Base-by-base conservation (phyloP, 2,329 filamentous ascomycete genomes). In the Zymoseptoria pseudotritici region DNA sequence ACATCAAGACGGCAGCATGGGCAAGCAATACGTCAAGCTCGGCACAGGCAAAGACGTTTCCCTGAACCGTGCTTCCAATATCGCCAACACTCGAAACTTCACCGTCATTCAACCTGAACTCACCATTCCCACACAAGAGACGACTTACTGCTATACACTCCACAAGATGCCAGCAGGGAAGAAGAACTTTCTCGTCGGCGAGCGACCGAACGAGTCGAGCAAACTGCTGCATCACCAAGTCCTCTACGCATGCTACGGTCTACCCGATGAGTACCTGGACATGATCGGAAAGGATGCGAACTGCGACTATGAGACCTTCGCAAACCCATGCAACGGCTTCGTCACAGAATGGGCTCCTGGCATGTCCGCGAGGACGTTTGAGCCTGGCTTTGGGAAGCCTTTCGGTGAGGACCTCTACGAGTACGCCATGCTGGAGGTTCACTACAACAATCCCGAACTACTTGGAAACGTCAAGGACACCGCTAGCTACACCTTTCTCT, bases 271-370 rank as follows among this genome's bases (percentile, higher is more conserved):
- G 20, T 55, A 55, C 42, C 11, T 58, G 26, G 56, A 58, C 17
- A 63, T 65, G 63, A 21, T 61, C 26, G 61, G 54, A n/a, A 55
- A 63, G 54, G 52, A 57, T 36, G 56, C 63, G 4, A 59, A 63
- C 50, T n/a, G n/a, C n/a, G n/a, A n/a, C n/a, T n/a, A n/a, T n/a
- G n/a, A n/a, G n/a, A n/a, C n/a, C n/a, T n/a, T n/a, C n/a, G n/a
- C n/a, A n/a, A 65, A 65, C 26, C 63, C 63, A 46, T 65, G 63
- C 49, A 65, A 57, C 50, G 59, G 61, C 7, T 65, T 65, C 20
- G 59, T 65, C 19, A 65, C 63, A 7, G 63, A 65, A 42, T 65
- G 63, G 58, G 61, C 61, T 31, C 63, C 63, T 1, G 63, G 63
- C 22, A 65, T 65, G 63, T 57, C 61, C 13, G 61, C 51, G 22